These are phyloP conservation scores for Musa beccarii DNA, from an alignment of 176 grass and related monocot species.

Conservation along the genomic window DNA sequence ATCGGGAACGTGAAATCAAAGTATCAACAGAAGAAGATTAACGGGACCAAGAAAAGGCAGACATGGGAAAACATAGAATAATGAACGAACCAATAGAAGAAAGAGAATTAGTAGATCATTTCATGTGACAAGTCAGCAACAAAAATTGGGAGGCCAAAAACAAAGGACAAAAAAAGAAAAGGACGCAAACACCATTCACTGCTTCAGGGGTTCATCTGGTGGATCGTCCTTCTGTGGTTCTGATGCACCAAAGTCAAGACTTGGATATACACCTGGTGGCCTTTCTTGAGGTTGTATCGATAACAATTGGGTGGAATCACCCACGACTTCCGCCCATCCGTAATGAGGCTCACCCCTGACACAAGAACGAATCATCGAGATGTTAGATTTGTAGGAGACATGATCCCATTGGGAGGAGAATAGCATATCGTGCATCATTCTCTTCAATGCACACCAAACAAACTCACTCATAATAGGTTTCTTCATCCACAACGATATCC, in stretches of 20 bases:
- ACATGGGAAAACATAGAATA: background rate
- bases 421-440: no score
- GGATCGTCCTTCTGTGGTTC: conserved; percentile 29
- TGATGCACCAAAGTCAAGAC: conserved; percentile 45
- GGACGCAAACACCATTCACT: conserved; percentile 18
- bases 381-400: background rate
- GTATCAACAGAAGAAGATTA: no score
- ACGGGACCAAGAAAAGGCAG: no score
- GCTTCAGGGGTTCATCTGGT: conserved; percentile 28
- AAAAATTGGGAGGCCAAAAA: conserved; percentile 35
- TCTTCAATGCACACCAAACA: no score
- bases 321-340: conserved; percentile 90
- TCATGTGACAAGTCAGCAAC: conserved; percentile 7
- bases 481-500: conserved; percentile 76
- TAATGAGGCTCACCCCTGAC: conserved; percentile 75
- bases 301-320: conserved; percentile 73
- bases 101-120: background rate
- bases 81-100: background rate
- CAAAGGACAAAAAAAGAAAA: conserved; percentile 17
- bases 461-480: conserved; percentile 93
- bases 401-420: background rate
- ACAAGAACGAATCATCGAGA: background rate
- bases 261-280: conserved; percentile 57
- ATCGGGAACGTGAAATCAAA: background rate
- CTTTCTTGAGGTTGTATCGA: conserved; percentile 61